phyloP scores from a whole-genome alignment of 1,139 yeast species.

The Geotrichum histeridarum region DNA sequence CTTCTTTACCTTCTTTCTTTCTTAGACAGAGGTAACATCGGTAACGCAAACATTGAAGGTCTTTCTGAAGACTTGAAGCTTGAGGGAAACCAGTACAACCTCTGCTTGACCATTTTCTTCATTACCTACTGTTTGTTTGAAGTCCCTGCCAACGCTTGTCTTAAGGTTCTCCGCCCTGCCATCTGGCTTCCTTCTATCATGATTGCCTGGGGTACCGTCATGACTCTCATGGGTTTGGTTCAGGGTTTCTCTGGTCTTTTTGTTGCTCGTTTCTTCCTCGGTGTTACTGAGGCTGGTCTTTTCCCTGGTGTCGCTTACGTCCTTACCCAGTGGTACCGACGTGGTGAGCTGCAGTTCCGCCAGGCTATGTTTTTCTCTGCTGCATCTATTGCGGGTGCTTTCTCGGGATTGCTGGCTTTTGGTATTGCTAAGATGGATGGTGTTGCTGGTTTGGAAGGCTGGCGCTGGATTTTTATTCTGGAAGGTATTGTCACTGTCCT shows the following conservation, averaged over 20 bases:
- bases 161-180: conserved; percentile 38
- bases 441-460: conserved; percentile 25
- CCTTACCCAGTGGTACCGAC: conserved; percentile 34
- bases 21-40: conserved; percentile 56
- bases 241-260: conserved; percentile 43
- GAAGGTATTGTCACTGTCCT: conserved; percentile 27
- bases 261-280: conserved; percentile 45
- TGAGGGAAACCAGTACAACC: conserved; percentile 46
- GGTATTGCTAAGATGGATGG: conserved; percentile 40
- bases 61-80: conserved; percentile 48
- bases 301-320: conserved; percentile 36
- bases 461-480: conserved; percentile 19
- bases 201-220: conserved; percentile 49
- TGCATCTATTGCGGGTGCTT: conserved; percentile 47
- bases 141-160: conserved; percentile 44
- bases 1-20: conserved; percentile 50
- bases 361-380: conserved; percentile 53
- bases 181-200: conserved; percentile 46
- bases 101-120: conserved; percentile 50
- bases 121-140: conserved; percentile 51
- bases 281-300: conserved; percentile 18
- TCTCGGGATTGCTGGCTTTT: conserved; percentile 44
- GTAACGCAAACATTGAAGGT: conserved; percentile 56
- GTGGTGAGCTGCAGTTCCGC: conserved; percentile 47
- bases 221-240: conserved; percentile 45